Evolutionary conservation across 129 eudicot genomes (phyloP).

Genomic region (Pseudognaphalium luteoalbum): DNA sequence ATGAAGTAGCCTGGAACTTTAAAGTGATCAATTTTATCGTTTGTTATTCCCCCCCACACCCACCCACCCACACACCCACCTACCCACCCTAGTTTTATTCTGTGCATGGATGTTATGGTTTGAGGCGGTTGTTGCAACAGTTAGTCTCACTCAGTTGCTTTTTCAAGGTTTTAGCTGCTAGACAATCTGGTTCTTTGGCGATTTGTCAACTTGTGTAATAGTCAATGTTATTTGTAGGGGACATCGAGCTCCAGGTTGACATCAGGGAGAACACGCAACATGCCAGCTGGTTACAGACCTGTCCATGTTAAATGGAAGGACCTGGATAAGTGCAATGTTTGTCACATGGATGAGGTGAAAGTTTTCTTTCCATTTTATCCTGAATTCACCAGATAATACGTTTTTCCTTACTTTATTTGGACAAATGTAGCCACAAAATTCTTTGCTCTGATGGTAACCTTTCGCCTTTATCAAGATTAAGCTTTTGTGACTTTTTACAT

Average conservation of each 20-base stretch:
- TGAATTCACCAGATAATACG: conserved; percentile 13
- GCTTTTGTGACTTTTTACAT: background rate
- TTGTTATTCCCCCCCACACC: background rate
- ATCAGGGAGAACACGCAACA: conserved; percentile 41
- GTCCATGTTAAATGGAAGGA: conserved; percentile 91
- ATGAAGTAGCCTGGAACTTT: too few species aligned
- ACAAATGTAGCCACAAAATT: conserved; percentile 16
- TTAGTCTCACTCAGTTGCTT: background rate
- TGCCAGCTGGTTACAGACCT: conserved; percentile 74
- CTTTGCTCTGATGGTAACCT: conserved; percentile 7
- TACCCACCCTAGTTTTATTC: background rate
- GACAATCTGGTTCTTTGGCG: background rate
- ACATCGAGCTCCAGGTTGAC: conserved; percentile 49
- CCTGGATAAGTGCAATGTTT: conserved; percentile 93
- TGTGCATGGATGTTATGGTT: background rate
- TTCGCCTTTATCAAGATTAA: conserved; percentile 5
- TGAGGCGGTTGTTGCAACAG: background rate
- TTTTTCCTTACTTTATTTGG: conserved; percentile 2
- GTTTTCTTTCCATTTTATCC: background rate
- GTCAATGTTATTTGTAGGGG: conserved; percentile 52
- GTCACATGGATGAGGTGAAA: conserved; percentile 98
- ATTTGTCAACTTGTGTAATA: background rate
- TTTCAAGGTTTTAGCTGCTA: background rate
- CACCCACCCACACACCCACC: background rate
- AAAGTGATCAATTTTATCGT: background rate